A percentile compares a stretch with the other conserved stretches of the same genome.
phyloP scores from a whole-genome alignment of 2,329 filamentous ascomycete genomes.

The Lojkania enalia region DNA sequence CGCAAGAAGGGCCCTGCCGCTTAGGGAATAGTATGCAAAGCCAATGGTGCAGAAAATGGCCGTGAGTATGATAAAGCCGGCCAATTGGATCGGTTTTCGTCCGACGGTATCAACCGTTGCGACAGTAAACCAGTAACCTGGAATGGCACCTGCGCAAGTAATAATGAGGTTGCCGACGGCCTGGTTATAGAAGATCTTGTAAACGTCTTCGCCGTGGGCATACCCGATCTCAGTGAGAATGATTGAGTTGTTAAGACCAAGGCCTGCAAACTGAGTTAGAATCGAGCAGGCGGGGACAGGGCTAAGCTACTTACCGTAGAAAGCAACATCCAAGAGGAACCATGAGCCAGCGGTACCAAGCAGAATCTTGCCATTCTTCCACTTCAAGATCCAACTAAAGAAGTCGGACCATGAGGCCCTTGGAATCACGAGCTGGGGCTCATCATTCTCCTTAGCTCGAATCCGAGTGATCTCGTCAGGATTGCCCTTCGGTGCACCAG shows the following conservation, averaged over 20 bases:
- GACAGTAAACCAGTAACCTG: slow-evolving; percentile 81
- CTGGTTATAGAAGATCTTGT: slow-evolving; percentile 72
- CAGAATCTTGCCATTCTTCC: slow-evolving; percentile 71
- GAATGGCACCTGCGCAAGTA: slow-evolving; percentile 76
- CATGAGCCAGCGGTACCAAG: slow-evolving; percentile 77
- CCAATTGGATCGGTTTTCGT: slow-evolving; percentile 75
- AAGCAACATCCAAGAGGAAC: slow-evolving; percentile 71
- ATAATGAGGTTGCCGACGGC: slow-evolving; percentile 79
- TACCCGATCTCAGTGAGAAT: slow-evolving; percentile 75
- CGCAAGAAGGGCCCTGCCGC: slow-evolving; percentile 47
- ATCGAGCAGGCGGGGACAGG: too few species aligned
- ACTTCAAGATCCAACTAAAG: slow-evolving; percentile 65
- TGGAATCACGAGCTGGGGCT: slow-evolving; percentile 60
- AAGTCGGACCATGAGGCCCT: slow-evolving; percentile 75
- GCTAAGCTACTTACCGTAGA: slow-evolving; percentile 39
- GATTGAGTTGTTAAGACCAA: slow-evolving; percentile 75
- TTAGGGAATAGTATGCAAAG: slow-evolving; percentile 52
- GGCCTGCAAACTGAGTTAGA: too few species aligned
- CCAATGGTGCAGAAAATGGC: slow-evolving; percentile 55
- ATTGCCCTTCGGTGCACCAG: slow-evolving; percentile 61
- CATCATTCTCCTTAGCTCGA: slow-evolving; percentile 56
- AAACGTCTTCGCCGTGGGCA: slow-evolving; percentile 64
- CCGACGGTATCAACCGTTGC: slow-evolving; percentile 73
- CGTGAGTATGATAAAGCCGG: slow-evolving; percentile 53
- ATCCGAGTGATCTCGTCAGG: slow-evolving; percentile 69